A percentile compares a stretch with the other conserved stretches of the same genome.
These are phyloP conservation scores for Digitaria exilis DNA, from an alignment of 202 grass and related monocot genomes.

Conservation along the genomic window DNA sequence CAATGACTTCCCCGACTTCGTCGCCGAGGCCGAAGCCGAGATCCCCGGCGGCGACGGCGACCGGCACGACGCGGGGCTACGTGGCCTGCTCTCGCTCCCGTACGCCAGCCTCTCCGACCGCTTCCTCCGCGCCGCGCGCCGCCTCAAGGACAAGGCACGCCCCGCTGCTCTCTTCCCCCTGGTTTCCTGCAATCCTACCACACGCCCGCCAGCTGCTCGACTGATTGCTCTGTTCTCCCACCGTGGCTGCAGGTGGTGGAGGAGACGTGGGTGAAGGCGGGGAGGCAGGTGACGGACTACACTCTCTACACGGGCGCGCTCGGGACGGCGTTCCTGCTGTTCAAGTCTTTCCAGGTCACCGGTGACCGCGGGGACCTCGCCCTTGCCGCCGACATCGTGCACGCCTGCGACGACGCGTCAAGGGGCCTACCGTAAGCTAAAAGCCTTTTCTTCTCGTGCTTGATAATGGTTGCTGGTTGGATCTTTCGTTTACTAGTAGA, in stretches of 20 bases:
- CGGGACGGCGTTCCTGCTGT: constrained; percentile 81
- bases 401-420: constrained; percentile 60
- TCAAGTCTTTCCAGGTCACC: constrained; percentile 85
- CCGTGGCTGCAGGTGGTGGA: constrained; percentile 65
- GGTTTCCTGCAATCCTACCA: no score
- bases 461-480: neutral
- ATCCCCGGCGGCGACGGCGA: constrained; percentile 18
- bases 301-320: constrained; percentile 86
- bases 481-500: constrained; percentile 6
- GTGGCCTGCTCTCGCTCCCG: constrained; percentile 67
- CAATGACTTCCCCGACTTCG: constrained; percentile 81
- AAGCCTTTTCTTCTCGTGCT: neutral
- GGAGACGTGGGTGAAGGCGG: constrained; percentile 64
- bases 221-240: constrained; percentile 1
- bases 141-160: constrained; percentile 76
- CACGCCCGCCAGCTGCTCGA: constrained; percentile 40
- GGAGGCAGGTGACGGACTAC: constrained; percentile 60
- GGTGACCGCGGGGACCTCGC: constrained; percentile 50
- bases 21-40: constrained; percentile 54
- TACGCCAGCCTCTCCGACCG: constrained; percentile 59
- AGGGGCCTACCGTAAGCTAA: constrained; percentile 67
- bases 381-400: constrained; percentile 59
- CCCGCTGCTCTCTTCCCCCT: neutral
- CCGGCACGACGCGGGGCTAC: constrained; percentile 25
- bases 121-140: constrained; percentile 58